These are phyloP conservation scores for Kazachstania bromeliacearum DNA, from an alignment of 805 yeast species.

Conservation along the genomic window DNA sequence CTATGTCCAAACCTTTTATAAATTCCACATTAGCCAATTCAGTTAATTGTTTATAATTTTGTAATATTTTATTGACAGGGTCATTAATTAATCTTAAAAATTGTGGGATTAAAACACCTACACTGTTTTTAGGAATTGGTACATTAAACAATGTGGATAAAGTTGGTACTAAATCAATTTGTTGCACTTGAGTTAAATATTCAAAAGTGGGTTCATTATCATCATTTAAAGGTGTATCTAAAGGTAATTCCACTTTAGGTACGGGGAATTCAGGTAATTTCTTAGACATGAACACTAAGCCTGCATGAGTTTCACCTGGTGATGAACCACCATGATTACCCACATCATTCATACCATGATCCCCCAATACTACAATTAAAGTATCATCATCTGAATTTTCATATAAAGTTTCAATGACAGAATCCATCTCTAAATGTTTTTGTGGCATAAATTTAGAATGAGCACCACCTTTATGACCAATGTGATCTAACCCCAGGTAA, in stretches of 20 bases:
- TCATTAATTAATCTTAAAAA: conserved; percentile 45
- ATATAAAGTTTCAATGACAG: conserved; percentile 46
- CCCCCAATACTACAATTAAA: conserved; percentile 72
- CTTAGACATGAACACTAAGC: conserved; percentile 58
- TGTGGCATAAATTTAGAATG: conserved; percentile 65
- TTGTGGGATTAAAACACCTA: conserved; percentile 61
- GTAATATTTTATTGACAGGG: conserved; percentile 28
- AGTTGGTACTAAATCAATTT: conserved; percentile 92
- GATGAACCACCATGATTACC: conserved; percentile 98
- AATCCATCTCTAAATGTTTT: conserved; percentile 84
- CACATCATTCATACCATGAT: conserved; percentile 92
- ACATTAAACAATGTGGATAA: conserved; percentile 68
- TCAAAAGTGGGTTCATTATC: conserved; percentile 35
- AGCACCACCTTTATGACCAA: conserved; percentile 97
- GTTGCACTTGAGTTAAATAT: conserved; percentile 56
- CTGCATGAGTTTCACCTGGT: conserved; percentile 85
- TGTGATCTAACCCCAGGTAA: conserved; percentile 90
- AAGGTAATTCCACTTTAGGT: conserved; percentile 15
- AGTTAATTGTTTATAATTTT: conserved; percentile 46
- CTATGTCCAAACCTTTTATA: conserved; percentile 3
- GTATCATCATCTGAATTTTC: conserved; percentile 41
- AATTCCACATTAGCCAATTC: conserved; percentile 4
- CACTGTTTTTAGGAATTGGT: conserved; percentile 84
- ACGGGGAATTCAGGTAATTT: conserved; percentile 33
- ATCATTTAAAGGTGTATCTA: conserved; percentile 29